These are phyloP conservation scores for Pneumocystis sp. DNA, from an alignment of 1,139 yeast genomes.

Conservation along the genomic window DNA sequence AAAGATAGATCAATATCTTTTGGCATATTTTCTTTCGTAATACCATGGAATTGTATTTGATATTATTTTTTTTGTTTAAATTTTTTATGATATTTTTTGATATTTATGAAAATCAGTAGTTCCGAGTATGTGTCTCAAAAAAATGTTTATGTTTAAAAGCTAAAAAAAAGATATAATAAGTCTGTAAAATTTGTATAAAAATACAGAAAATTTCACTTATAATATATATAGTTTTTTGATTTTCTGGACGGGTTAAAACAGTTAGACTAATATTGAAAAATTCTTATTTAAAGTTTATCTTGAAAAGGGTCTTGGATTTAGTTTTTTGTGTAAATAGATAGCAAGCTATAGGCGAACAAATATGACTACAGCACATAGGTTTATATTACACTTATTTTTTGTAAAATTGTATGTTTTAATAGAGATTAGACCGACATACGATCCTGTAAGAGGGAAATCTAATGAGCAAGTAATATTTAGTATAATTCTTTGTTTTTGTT, in stretches of 20 bases:
- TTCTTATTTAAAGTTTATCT: not conserved
- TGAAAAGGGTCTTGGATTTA: no score
- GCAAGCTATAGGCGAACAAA: not conserved
- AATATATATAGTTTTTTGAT: no score
- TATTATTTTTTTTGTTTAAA: not conserved
- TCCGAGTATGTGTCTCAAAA: no score
- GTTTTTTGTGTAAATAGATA: no score
- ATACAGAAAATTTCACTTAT: not conserved
- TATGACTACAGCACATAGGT: slow-evolving; percentile 78
- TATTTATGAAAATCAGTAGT: not conserved
- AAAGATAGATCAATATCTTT: slow-evolving; percentile 42
- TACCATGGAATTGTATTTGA: not conserved
- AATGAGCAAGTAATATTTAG: slow-evolving; percentile 15
- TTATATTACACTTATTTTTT: not conserved
- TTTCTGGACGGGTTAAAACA: not conserved
- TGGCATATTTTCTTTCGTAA: not conserved
- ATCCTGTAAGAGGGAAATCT: slow-evolving; percentile 63
- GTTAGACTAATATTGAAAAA: not conserved
- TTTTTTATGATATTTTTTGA: not conserved
- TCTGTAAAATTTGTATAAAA: not conserved
- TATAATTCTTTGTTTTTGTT: not conserved
- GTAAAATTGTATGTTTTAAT: not conserved
- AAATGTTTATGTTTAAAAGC: no score
- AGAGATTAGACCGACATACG: slow-evolving; percentile 47
- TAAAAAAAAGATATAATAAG: no score